These are phyloP conservation scores for Blastobotrys malaysiensis DNA, from an alignment of 1,139 yeast genomes.

Conservation along the genomic window DNA sequence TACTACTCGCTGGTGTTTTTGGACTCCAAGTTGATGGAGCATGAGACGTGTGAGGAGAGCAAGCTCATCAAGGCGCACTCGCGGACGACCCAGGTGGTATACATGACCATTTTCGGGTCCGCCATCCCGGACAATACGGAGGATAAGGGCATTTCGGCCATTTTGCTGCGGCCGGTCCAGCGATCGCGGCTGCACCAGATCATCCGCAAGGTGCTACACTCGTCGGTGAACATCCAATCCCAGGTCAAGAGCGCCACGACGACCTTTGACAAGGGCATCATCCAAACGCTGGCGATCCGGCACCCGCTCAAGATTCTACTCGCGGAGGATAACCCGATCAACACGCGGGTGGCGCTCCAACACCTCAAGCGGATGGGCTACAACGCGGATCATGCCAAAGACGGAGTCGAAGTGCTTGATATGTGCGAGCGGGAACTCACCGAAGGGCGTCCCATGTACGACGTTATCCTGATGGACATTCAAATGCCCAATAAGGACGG, in stretches of 20 bases:
- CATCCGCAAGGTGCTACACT: slow-evolving; percentile 22
- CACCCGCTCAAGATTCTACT: slow-evolving; percentile 44
- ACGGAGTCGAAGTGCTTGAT: slow-evolving; percentile 47
- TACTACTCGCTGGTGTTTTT: slow-evolving; percentile 24
- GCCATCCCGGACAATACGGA: slow-evolving; percentile 24
- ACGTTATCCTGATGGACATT: slow-evolving; percentile 50
- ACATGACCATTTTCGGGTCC: slow-evolving; percentile 27
- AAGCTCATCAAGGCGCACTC: slow-evolving; percentile 17
- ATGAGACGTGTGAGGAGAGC: slow-evolving; percentile 19
- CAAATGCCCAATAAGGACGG: slow-evolving; percentile 55
- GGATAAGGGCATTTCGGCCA: slow-evolving; percentile 25
- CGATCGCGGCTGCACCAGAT: slow-evolving; percentile 24
- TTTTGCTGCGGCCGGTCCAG: slow-evolving; percentile 27
- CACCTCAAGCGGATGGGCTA: slow-evolving; percentile 51
- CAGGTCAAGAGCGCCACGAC: slow-evolving; percentile 23
- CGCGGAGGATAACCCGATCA: slow-evolving; percentile 51
- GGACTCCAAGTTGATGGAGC: slow-evolving; percentile 23
- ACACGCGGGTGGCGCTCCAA: slow-evolving; percentile 47
- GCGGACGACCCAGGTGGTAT: slow-evolving; percentile 21
- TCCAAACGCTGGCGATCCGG: slow-evolving; percentile 29
- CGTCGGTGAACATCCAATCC: slow-evolving; percentile 21
- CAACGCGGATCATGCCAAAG: slow-evolving; percentile 51
- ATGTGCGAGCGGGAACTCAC: slow-evolving; percentile 34
- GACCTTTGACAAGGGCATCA: slow-evolving; percentile 24
- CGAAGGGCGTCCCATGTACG: slow-evolving; percentile 38